phyloP scores from a whole-genome alignment of 345 rosid species.

The Brassica juncea region DNA sequence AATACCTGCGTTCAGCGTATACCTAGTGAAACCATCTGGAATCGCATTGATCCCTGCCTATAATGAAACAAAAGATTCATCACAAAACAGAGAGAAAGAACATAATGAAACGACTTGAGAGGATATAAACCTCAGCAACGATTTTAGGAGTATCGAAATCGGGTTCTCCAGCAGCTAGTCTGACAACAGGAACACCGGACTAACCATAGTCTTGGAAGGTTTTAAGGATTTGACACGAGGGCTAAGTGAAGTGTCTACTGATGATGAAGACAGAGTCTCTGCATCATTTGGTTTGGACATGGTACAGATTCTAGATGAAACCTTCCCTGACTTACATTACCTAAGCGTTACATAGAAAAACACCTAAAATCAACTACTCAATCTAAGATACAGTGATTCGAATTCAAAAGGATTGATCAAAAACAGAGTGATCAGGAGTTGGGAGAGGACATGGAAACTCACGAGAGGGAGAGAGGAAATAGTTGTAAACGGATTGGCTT shows the following conservation, averaged over 20 bases:
- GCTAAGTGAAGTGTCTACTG: conserved; percentile 72
- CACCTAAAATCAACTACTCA: not conserved
- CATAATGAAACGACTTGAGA: not conserved
- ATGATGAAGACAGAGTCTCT: not conserved
- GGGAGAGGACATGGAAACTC: not conserved
- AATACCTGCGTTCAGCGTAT: conserved; percentile 93
- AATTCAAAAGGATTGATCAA: not conserved
- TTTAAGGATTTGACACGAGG: conserved; percentile 81
- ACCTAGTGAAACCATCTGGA: conserved; percentile 61
- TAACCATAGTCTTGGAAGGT: conserved; percentile 93
- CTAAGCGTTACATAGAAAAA: not conserved
- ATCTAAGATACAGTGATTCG: not conserved
- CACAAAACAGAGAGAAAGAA: not conserved
- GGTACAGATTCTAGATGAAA: conserved; percentile 41
- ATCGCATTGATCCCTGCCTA: conserved; percentile 95
- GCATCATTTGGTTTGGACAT: conserved; percentile 51
- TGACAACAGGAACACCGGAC: conserved; percentile 84
- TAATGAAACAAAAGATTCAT: not conserved
- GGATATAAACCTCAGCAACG: conserved; percentile 65
- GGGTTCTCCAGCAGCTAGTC: conserved; percentile 97
- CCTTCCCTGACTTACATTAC: conserved; percentile 34
- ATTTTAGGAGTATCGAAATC: conserved; percentile 87
- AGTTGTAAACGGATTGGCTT: conserved; percentile 41
- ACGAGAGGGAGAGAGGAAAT: conserved; percentile 41
- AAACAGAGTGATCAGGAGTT: not conserved